These are phyloP conservation scores for Sporodiniella umbellata DNA, from an alignment of 371 early-diverging fungal genomes.

Conservation along the genomic window DNA sequence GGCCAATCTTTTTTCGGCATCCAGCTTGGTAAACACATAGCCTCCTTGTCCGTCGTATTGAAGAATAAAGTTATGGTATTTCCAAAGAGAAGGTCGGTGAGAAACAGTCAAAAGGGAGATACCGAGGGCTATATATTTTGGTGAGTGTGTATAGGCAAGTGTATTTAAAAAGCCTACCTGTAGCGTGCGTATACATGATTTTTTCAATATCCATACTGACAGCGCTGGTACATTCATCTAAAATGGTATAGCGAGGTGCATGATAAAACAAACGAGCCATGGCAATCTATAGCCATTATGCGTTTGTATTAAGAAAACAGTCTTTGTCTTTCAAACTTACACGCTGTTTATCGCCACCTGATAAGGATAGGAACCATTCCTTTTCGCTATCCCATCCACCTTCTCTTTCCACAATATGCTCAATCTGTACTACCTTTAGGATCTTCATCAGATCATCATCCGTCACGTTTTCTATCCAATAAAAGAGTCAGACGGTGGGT, in stretches of 20 bases:
- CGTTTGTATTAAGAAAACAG: neutral
- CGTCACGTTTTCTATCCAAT: constrained; percentile 35
- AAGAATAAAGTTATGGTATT: constrained; percentile 83
- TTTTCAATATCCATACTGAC: constrained; percentile 88
- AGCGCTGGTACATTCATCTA: constrained; percentile 92
- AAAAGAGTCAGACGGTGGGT: too few relatives aligned
- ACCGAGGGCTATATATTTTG: constrained; percentile 63
- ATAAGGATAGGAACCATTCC: constrained; percentile 81
- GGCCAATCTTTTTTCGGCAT: constrained; percentile 83
- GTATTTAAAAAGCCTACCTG: too few relatives aligned
- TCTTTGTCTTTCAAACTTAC: constrained; percentile 34
- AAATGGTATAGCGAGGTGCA: constrained; percentile 84
- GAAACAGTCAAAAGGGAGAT: constrained; percentile 88
- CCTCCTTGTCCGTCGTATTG: constrained; percentile 91
- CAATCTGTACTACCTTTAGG: constrained; percentile 74
- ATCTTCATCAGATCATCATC: constrained; percentile 71
- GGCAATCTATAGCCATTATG: constrained; percentile 49
- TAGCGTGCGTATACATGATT: constrained; percentile 88
- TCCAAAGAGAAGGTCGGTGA: constrained; percentile 84
- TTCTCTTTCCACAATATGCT: constrained; percentile 78
- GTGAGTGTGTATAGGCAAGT: too few relatives aligned
- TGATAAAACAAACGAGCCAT: constrained; percentile 93
- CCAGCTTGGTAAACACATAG: constrained; percentile 81
- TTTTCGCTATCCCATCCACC: constrained; percentile 87
- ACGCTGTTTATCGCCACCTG: constrained; percentile 87